Base-by-base conservation (phyloP, 371 early-diverging fungal genomes). In the Parasitella parasitica region DNA sequence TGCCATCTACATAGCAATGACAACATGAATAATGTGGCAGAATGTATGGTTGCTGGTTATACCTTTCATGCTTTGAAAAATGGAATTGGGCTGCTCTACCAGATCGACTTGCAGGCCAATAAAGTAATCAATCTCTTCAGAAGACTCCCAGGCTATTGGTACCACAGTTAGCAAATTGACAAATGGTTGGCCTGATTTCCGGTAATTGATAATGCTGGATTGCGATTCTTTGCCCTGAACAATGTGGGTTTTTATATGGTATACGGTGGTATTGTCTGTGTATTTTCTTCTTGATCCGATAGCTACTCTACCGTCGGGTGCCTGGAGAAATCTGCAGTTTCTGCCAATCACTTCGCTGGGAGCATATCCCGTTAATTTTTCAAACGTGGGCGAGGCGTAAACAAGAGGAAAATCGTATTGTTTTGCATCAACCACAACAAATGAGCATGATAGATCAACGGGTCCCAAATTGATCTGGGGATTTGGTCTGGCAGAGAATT, bases 61-160 rank as follows among this genome's bases (percentile, higher is more conserved):
- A 69, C 69, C 66, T 36, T 71, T 70, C 78, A 84, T 75, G 50
- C 77, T 78, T 27, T 77, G 70, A 57, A 88, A 60, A 59, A 88
- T 86, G 20, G 82, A 76, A 54, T 85, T 78, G 26, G 87, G 85
- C 63, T 86, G 87, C 38, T 86, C 83, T 1, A 88, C 82, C 16
- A 88, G 51, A 63, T 87, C 87, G 1, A 86, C 78, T 58, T 86
- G 88, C 28, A 90, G 76, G 6, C 88, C 90, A 35, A 90, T 84
- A 71, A 80, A 87, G 58, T 78, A 85, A 53, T 82, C 78, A 20
- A 86, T 73, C 30, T 84, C 84, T 18, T 70, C 67, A 0, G 58
- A 54, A 1, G 64, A 63, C 20, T 66, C 71, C 57, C 64, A 69
- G 22, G 69, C 59, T 24, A 89, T 71, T 1, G 91, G 89, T 57